Evolutionary conservation across 257 asterid species (phyloP).

Genomic region (Solanum habrochaites): DNA sequence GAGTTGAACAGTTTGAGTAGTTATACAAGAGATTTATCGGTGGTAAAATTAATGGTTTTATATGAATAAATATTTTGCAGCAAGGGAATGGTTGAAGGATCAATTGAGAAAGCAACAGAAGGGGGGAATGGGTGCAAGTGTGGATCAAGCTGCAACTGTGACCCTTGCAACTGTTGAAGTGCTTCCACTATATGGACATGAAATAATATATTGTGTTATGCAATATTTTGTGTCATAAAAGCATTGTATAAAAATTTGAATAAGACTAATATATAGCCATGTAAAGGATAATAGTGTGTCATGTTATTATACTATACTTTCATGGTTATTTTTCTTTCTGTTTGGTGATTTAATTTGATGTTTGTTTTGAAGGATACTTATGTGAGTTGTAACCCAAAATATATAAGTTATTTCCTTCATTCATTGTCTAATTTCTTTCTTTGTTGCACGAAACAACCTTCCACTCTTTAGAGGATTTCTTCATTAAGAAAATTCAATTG

Average conservation of each 20-base stretch:
- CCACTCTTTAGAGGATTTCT: too few relatives aligned
- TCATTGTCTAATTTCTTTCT: neutral
- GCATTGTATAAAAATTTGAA: neutral
- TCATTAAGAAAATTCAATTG: too few relatives aligned
- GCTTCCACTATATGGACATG: neutral
- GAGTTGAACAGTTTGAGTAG: neutral
- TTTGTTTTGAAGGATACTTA: neutral
- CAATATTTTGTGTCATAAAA: neutral
- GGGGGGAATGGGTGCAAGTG: constrained; percentile 50
- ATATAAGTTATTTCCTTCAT: neutral
- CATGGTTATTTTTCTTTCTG: neutral
- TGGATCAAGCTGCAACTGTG: constrained; percentile 38
- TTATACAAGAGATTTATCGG: neutral
- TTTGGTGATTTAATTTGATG: neutral
- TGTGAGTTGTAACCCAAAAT: neutral
- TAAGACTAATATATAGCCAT: neutral
- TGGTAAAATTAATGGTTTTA: neutral
- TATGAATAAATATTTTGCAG: neutral
- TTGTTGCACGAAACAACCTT: too few relatives aligned
- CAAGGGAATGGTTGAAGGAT: constrained; percentile 6
- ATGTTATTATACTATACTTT: neutral
- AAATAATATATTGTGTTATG: neutral
- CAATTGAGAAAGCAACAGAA: constrained; percentile 16
- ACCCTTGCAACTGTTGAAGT: constrained; percentile 26
- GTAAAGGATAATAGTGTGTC: neutral